Evolutionary conservation across 2,329 filamentous ascomycete genomes (phyloP).

Genomic region (Coniella vitis): DNA sequence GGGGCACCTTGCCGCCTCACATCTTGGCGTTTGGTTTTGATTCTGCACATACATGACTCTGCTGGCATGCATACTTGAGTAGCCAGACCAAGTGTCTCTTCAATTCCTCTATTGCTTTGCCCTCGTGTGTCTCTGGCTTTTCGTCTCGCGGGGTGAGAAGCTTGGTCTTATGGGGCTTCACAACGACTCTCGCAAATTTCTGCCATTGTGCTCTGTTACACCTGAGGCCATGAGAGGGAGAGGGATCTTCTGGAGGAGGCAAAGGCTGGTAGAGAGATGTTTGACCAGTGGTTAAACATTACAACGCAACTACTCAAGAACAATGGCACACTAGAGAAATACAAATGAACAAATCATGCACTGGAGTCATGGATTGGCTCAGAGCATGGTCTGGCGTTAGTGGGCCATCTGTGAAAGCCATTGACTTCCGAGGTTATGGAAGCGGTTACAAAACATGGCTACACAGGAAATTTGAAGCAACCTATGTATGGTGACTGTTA

Average conservation of each 20-base stretch:
- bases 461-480: too few relatives aligned
- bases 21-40: background rate
- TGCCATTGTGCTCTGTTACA: background rate
- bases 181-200: background rate
- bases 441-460: too few relatives aligned
- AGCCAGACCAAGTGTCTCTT: background rate
- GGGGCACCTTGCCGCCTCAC: background rate
- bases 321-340: background rate
- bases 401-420: too few relatives aligned
- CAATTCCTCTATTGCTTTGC: too few relatives aligned
- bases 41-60: background rate
- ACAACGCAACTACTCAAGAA: constrained; percentile 6
- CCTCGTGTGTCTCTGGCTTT: too few relatives aligned
- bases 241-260: background rate
- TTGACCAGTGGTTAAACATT: background rate
- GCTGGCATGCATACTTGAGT: background rate
- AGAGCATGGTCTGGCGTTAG: background rate
- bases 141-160: too few relatives aligned
- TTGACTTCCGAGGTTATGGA: background rate
- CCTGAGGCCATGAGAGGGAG: background rate
- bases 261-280: constrained; percentile 4
- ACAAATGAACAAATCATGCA: background rate
- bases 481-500: too few relatives aligned
- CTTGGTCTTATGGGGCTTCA: background rate
- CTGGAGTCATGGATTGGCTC: too few relatives aligned